Percentiles rank a stretch among this genome's conserved stretches.
Evolutionary conservation across 2,329 filamentous ascomycete species (phyloP).

Genomic region (Talaromyces marneffei): DNA sequence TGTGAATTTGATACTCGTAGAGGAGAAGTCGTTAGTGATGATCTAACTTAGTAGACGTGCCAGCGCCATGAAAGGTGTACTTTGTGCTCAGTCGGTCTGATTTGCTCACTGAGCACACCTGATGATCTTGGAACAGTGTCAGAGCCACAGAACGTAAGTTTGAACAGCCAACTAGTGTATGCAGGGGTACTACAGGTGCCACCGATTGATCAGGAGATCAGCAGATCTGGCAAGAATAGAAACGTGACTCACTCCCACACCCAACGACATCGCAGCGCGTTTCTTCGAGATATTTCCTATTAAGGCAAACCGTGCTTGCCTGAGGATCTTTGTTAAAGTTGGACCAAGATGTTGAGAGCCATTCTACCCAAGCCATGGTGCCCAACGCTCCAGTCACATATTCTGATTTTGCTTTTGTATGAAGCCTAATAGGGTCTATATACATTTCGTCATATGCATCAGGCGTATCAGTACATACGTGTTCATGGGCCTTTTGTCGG

Average conservation of each 20-base stretch:
- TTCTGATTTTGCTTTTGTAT: not conserved
- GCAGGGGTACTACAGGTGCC: not conserved
- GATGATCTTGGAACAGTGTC: too few relatives aligned
- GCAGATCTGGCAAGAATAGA: not conserved
- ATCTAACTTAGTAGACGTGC: not conserved
- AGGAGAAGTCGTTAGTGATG: constrained; percentile 2
- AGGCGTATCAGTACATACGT: not conserved
- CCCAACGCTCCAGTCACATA: not conserved
- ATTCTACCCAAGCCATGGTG: not conserved
- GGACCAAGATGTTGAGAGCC: not conserved
- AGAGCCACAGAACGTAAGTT: too few relatives aligned
- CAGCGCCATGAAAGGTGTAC: not conserved
- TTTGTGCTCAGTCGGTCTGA: not conserved
- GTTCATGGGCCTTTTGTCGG: not conserved
- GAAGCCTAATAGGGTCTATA: not conserved
- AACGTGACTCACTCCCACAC: not conserved
- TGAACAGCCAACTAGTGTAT: too few relatives aligned
- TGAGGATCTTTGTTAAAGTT: not conserved
- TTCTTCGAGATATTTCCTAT: not conserved
- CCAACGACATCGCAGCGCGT: not conserved
- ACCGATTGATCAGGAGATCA: not conserved
- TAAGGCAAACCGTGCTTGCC: not conserved
- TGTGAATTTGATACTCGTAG: constrained; percentile 1
- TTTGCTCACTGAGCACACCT: not conserved
- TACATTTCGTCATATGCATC: not conserved